A percentile compares a stretch with the other conserved stretches of the same genome.
phyloP scores from a whole-genome alignment of 2,329 filamentous ascomycete genomes.

The Leptosphaerulina australis region DNA sequence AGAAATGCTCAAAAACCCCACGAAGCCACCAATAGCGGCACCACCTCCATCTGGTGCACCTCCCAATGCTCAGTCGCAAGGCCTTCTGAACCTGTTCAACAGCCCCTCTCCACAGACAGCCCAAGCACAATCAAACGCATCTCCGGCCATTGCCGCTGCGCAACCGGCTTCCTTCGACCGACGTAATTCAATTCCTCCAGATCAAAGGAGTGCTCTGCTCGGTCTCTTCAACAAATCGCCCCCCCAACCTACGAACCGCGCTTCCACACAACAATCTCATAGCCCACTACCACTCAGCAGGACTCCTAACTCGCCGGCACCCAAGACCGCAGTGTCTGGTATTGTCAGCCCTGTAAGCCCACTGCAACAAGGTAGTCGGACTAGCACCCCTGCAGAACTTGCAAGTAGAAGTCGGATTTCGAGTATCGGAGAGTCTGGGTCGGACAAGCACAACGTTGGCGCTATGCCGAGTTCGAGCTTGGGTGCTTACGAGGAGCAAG shows the following conservation, averaged over 20 bases:
- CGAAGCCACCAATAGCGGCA: conserved; percentile 6
- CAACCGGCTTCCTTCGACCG: conserved; percentile 30
- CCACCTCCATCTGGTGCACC: conserved; percentile 22
- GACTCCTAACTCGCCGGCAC: conserved; percentile 36
- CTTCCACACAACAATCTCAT: conserved; percentile 22
- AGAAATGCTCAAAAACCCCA: conserved; percentile 23
- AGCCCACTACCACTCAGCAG: conserved; percentile 28
- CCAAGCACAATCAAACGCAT: background rate
- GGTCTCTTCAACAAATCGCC: conserved; percentile 45
- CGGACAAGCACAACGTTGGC: too few relatives aligned
- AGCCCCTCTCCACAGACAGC: conserved; percentile 9
- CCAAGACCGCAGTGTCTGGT: conserved; percentile 42
- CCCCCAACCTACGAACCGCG: conserved; percentile 20
- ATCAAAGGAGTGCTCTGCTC: conserved; percentile 46
- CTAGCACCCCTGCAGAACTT: conserved; percentile 36
- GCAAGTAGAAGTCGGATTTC: conserved; percentile 43
- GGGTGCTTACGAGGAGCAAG: background rate
- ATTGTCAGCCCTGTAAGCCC: conserved; percentile 49
- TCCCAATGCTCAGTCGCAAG: conserved; percentile 13
- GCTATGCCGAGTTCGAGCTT: too few relatives aligned
- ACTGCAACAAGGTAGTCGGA: conserved; percentile 34
- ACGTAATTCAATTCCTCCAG: conserved; percentile 34
- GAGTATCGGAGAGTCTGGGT: conserved; percentile 41
- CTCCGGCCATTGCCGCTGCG: conserved; percentile 7
- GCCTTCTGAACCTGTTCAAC: conserved; percentile 18